Evolutionary conservation across 495 filamentous ascomycete species (phyloP).

Genomic region (Annulohypoxylon maeteangense): DNA sequence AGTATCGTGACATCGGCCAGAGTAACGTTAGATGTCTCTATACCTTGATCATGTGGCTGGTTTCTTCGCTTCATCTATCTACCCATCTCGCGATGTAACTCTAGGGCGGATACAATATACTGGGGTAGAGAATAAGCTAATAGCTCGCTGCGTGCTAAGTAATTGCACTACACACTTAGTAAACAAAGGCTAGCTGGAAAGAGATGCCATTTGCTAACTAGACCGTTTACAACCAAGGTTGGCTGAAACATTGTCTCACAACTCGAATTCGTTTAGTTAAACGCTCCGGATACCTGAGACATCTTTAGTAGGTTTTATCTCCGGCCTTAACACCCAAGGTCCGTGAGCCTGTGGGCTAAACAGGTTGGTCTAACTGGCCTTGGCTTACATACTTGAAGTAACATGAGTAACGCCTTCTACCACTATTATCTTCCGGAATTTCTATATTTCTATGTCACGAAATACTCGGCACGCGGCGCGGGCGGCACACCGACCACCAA

Average conservation of each 20-base stretch:
- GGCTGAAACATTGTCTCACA: conserved; percentile 19
- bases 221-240: conserved; percentile 8
- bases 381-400: background rate
- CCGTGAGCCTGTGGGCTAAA: conserved; percentile 27
- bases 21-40: conserved; percentile 31
- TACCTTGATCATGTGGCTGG: conserved; percentile 34
- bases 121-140: conserved; percentile 10
- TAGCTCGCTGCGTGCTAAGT: background rate
- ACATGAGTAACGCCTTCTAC: background rate
- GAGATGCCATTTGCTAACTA: conserved; percentile 3
- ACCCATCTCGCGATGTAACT: conserved; percentile 39
- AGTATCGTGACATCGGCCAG: conserved; percentile 31
- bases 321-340: conserved; percentile 1
- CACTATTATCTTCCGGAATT: background rate
- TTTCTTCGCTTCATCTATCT: conserved; percentile 28
- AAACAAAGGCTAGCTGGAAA: background rate
- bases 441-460: background rate
- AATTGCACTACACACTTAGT: background rate
- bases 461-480: background rate
- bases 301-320: conserved; percentile 15
- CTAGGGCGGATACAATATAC: conserved; percentile 35
- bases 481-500: conserved; percentile 2
- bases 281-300: conserved; percentile 29
- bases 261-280: conserved; percentile 20
- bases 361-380: conserved; percentile 3